Conservation (phyloP, 208 protist species). For the Leishmania mexicana region DNA sequence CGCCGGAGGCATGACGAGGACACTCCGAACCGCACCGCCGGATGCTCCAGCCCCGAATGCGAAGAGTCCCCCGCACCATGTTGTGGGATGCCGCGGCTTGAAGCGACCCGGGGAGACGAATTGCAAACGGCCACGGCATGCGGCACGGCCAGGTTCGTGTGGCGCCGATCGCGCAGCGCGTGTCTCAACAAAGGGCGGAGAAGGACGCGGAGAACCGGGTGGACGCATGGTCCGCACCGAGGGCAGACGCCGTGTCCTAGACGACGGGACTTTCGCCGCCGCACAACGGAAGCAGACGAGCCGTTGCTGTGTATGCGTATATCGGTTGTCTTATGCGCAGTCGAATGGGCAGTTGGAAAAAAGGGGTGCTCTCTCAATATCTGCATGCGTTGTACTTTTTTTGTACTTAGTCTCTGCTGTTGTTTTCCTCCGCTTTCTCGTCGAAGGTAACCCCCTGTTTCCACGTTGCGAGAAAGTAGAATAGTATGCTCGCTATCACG, state of each 20-base stretch:
- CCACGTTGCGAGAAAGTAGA: not conserved
- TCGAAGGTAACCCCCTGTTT: not conserved
- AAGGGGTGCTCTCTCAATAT: not conserved
- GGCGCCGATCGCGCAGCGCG: not conserved
- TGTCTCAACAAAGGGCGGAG: not conserved
- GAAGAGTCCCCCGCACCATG: too few relatives aligned
- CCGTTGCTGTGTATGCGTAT: not conserved
- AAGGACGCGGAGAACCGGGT: not conserved
- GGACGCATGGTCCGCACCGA: not conserved
- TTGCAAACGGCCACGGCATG: not conserved
- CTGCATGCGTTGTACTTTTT: not conserved
- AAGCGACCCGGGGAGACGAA: too few relatives aligned
- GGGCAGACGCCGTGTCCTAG: not conserved
- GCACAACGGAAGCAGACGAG: not conserved
- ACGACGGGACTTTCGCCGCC: not conserved
- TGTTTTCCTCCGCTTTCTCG: not conserved
- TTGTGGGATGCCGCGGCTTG: not conserved
- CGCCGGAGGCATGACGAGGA: not conserved
- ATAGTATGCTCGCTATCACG: not conserved
- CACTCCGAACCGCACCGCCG: not conserved
- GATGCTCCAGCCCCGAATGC: not conserved
- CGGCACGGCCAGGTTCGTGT: not conserved
- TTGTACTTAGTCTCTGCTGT: not conserved
- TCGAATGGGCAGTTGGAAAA: not conserved
- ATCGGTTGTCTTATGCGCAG: not conserved